Conservation (phyloP, 768 basidiomycete species). For the Lactifluus hygrophoroides region DNA sequence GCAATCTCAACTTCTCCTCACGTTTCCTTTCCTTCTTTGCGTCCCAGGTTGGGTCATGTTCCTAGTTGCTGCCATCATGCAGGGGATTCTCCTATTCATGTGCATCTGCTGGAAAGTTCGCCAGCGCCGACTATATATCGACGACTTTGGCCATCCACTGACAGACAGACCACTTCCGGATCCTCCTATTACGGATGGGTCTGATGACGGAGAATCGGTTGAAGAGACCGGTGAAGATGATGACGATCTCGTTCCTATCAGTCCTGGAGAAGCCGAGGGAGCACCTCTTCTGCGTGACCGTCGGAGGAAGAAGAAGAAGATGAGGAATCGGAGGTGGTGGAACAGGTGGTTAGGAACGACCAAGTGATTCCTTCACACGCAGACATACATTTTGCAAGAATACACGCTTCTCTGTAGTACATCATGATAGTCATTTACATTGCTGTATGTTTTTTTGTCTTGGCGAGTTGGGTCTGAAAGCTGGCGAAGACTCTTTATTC, state of each 20-base stretch:
- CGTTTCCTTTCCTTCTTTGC: neutral
- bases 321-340: slow-evolving; percentile 5
- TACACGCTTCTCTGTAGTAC: neutral
- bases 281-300: slow-evolving; percentile 2
- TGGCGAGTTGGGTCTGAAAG: neutral
- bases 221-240: slow-evolving; percentile 20
- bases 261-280: slow-evolving; percentile 7
- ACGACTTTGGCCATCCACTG: slow-evolving; percentile 78
- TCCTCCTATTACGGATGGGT: slow-evolving; percentile 5
- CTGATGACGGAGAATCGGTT: slow-evolving; percentile 16
- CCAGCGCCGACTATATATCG: slow-evolving; percentile 64
- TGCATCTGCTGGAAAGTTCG: slow-evolving; percentile 81
- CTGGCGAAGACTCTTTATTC: slow-evolving; percentile 18
- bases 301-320: slow-evolving; percentile 7
- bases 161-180: slow-evolving; percentile 15
- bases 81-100: slow-evolving; percentile 72
- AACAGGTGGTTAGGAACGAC: neutral
- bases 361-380: neutral
- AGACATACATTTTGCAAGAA: neutral
- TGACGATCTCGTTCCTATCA: slow-evolving; percentile 9
- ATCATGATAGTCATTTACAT: neutral
- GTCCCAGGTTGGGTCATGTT: slow-evolving; percentile 69
- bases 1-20: neutral
- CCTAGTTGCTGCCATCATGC: slow-evolving; percentile 76
- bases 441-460: neutral